Percentiles rank a stretch among this genome's conserved stretches.
These are phyloP conservation scores for Boletus bicolor DNA, from an alignment of 768 basidiomycete species.

Conservation along the genomic window DNA sequence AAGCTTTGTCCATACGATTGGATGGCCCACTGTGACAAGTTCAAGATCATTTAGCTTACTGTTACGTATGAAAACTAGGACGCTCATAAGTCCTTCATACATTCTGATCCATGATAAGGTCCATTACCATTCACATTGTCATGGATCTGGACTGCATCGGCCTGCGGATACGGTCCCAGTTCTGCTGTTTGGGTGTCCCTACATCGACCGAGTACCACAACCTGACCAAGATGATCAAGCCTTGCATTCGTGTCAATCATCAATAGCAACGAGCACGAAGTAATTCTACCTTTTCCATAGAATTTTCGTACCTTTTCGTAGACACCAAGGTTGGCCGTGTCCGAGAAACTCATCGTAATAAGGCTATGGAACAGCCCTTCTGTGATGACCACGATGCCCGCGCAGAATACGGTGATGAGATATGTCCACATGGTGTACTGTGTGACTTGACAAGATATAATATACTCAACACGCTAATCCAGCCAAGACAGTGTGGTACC, in stretches of 20 bases:
- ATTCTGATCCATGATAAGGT: not conserved
- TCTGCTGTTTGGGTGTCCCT: not conserved
- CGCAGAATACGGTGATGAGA: constrained; percentile 21
- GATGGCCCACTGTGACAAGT: not conserved
- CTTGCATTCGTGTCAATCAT: constrained; percentile 4
- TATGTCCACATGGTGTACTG: constrained; percentile 15
- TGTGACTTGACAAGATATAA: constrained; percentile 5
- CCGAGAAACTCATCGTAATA: constrained; percentile 2
- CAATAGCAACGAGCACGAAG: not conserved
- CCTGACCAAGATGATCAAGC: constrained; percentile 10
- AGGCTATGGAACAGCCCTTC: constrained; percentile 24
- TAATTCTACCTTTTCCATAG: constrained; percentile 16
- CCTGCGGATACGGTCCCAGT: not conserved
- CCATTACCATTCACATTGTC: constrained; percentile 18
- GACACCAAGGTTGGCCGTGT: constrained; percentile 16
- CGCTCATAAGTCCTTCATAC: not conserved
- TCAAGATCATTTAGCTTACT: not conserved
- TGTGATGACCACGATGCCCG: constrained; percentile 5
- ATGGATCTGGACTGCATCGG: constrained; percentile 10
- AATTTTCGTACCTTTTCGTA: constrained; percentile 12
- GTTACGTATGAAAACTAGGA: not conserved
- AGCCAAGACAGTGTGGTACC: not conserved
- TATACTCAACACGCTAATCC: not conserved
- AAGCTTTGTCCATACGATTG: not conserved
- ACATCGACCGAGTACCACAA: constrained; percentile 19